A percentile compares a stretch with the other conserved stretches of the same genome.
phyloP scores from a whole-genome alignment of 495 filamentous ascomycete species.

The Pyrenopolyporus hunteri region DNA sequence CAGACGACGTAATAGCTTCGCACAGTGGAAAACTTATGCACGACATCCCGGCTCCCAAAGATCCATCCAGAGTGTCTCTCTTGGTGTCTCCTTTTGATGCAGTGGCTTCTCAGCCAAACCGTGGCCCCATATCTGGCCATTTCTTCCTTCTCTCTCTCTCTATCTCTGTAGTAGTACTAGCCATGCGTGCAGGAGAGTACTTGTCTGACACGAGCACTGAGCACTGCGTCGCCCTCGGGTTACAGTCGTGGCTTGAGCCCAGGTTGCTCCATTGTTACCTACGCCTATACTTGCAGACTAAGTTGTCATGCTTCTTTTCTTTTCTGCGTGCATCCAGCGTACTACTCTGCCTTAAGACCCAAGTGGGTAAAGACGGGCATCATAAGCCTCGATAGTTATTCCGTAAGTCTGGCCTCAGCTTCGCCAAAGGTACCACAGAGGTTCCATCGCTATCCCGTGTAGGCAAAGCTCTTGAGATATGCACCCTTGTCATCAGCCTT shows the following conservation, averaged over 20 bases:
- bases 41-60: neutral
- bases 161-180: constrained; percentile 2
- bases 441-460: constrained; percentile 10
- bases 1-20: constrained; percentile 1
- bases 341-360: neutral
- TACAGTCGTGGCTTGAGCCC: constrained; percentile 34
- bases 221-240: constrained; percentile 18
- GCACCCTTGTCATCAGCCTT: constrained; percentile 32
- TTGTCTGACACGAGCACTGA: constrained; percentile 11
- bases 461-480: constrained; percentile 7
- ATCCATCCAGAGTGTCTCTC: neutral
- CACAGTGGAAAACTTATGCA: neutral
- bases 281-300: constrained; percentile 10
- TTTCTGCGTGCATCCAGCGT: neutral
- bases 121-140: constrained; percentile 8
- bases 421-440: constrained; percentile 23
- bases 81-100: too few species aligned
- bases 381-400: constrained; percentile 18
- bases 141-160: neutral
- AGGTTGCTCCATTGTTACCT: constrained; percentile 35
- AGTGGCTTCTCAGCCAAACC: constrained; percentile 1
- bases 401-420: constrained; percentile 6
- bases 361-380: constrained; percentile 18
- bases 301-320: constrained; percentile 3
- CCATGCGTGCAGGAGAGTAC: constrained; percentile 17